phyloP scores from a whole-genome alignment of 768 basidiomycete genomes.

The Termitomyces eurrhizus region DNA sequence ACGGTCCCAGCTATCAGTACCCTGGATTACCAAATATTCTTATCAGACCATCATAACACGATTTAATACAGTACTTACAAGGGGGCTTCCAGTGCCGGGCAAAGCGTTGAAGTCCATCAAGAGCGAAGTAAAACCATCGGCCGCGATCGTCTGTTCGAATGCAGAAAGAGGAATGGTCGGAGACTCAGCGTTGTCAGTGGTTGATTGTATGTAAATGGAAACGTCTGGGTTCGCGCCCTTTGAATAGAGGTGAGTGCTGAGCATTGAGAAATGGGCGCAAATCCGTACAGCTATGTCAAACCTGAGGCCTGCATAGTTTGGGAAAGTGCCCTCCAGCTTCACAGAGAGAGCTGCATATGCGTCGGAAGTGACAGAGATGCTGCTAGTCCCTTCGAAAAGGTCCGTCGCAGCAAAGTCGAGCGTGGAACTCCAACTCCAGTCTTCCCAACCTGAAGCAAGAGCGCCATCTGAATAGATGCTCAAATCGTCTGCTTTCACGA shows the following conservation, averaged over 20 bases:
- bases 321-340: slow-evolving; percentile 38
- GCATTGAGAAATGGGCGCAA: not conserved
- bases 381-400: slow-evolving; percentile 35
- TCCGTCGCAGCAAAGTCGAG: slow-evolving; percentile 43
- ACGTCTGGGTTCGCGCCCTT: slow-evolving; percentile 45
- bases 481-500: slow-evolving; percentile 30
- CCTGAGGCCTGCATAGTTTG: slow-evolving; percentile 39
- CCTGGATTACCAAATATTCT: slow-evolving; percentile 17
- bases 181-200: slow-evolving; percentile 31
- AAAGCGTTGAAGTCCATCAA: slow-evolving; percentile 44
- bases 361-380: slow-evolving; percentile 38
- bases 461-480: slow-evolving; percentile 37
- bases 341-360: slow-evolving; percentile 44
- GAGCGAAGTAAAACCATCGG: slow-evolving; percentile 38
- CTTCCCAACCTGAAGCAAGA: slow-evolving; percentile 43
- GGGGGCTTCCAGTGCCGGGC: slow-evolving; percentile 35
- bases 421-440: slow-evolving; percentile 48
- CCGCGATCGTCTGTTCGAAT: slow-evolving; percentile 33
- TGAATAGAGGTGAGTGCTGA: not conserved
- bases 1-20: slow-evolving; percentile 44
- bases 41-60: not conserved
- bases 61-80: slow-evolving; percentile 22
- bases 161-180: slow-evolving; percentile 38
- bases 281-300: slow-evolving; percentile 47
- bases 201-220: slow-evolving; percentile 35